Base-by-base conservation (phyloP, 805 yeast species). In the Cephaloascus albidus region DNA sequence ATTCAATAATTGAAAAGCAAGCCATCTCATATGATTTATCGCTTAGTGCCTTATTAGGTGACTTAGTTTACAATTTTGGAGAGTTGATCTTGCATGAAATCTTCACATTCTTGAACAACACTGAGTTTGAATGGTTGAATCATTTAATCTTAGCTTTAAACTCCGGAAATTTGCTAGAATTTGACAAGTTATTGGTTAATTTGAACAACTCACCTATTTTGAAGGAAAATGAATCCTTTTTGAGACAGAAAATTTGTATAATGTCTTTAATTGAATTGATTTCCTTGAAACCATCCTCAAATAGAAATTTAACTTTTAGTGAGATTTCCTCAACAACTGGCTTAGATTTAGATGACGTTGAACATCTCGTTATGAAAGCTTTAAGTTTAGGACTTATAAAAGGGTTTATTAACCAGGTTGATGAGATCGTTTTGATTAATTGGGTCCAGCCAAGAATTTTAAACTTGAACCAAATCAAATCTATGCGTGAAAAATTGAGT, bases 391-490 rank as follows among this genome's bases (percentile, higher is more conserved):
- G 85, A 15, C 70, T 93, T 48, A 72, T 93, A 53, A 78, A 78
- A 58, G 98, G 98, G n/a, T 70, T 76, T 38, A 90, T 93, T 50
- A 95, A 93, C 57, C 95, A 93, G 64, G 85, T 88, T 34, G 75
- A 76, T 37, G 76, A 81, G 57, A 65, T 81, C 12, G 84, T 93
- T 41, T 78, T 82, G 27, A 79, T 93, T 36, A 78, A 84, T 20
- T 93, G 98, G 98, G 81, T 90, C 45, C 97, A 93, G 68, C 97
- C 98, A 43, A 74, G 97, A 53, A 85, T 88, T 40, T 81, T 93
- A 72, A 86, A 86, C 53, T 70, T 68, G 45, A 76, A 75, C 35
- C 98, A 93, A 68, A 83, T 90, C 42, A 74, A 70, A 41, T 70
- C 71, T 35, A 86, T 93, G 84, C 78, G 78, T 47, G 69, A 71